Base-by-base conservation (phyloP, 257 asterid species). In the Eucommia ulmoides region DNA sequence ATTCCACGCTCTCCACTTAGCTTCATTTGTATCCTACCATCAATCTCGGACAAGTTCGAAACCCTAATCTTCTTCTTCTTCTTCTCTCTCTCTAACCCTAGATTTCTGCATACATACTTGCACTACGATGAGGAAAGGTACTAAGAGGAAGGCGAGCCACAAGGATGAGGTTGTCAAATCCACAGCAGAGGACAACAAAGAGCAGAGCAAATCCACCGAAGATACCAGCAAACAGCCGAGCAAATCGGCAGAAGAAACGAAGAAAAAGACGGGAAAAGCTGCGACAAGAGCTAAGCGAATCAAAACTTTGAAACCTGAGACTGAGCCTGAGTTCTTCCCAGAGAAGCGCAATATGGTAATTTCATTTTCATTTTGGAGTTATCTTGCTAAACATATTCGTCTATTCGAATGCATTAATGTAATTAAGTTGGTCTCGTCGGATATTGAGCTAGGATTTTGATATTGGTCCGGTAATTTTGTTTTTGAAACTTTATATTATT, bases 311-410 rank as follows among this genome's bases (percentile, higher is more conserved):
- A 79, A 73, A 61, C 74, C 65, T 18, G 74, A 75, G 29, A 29
- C 59, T 6, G 84, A 77, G 71, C 24, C 89, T 0, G 93, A 86
- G 70, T 82, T 77, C 66, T 82, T 86, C 49, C 69, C 68, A 0
- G 94, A 86, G 24, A 68, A 66, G 74, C 81, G 94, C 33, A 82
- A 77, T 68, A 64, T 85, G 83, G 96, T 85, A 77, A 47, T 18
- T 19, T n/a, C n/a, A n/a, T n/a, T n/a, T n/a, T n/a, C n/a, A n/a
- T n/a, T n/a, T n/a, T n/a, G n/a, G n/a, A n/a, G n/a, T n/a, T n/a
- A n/a, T n/a, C n/a, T n/a, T n/a, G n/a, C n/a, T n/a, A n/a, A n/a
- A n/a, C n/a, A n/a, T n/a, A n/a, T n/a, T n/a, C n/a, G n/a, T n/a
- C n/a, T n/a, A n/a, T n/a, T n/a, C n/a, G n/a, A n/a, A n/a, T n/a